Conservation (phyloP, 1,139 yeast genomes). For the Hansenula anomala region DNA sequence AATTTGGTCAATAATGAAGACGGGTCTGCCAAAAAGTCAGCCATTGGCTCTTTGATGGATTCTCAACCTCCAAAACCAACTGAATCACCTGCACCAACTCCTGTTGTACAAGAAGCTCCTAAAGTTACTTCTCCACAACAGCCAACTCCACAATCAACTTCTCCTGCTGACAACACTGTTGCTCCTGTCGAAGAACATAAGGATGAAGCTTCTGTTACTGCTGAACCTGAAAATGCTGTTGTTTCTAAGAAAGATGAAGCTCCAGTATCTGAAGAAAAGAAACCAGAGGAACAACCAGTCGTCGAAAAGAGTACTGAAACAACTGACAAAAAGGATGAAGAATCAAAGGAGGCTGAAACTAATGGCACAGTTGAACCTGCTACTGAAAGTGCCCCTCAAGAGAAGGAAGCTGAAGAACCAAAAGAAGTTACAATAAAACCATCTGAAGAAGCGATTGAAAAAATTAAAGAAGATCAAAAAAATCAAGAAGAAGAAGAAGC, state of each 20-base stretch:
- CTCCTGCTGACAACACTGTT: no score
- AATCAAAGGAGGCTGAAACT: constrained; percentile 3
- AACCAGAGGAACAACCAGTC: no score
- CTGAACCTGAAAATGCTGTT: no score
- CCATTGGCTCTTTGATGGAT: neutral
- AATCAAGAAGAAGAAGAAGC: constrained; percentile 25
- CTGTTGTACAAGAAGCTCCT: neutral
- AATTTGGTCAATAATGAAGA: neutral
- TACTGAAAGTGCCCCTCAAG: constrained; percentile 5
- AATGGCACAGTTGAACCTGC: constrained; percentile 5
- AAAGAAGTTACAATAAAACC: constrained; percentile 30
- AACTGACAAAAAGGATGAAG: constrained; percentile 7
- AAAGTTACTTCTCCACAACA: neutral
- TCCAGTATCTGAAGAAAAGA: neutral
- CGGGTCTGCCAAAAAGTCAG: neutral
- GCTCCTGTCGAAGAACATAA: neutral
- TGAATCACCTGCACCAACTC: constrained; percentile 2
- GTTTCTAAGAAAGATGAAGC: no score
- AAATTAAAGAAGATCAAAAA: constrained; percentile 35
- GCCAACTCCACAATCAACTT: constrained; percentile 7
- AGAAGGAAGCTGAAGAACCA: constrained; percentile 7
- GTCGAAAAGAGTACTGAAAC: constrained; percentile 1
- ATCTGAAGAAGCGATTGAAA: constrained; percentile 35
- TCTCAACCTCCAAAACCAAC: neutral
- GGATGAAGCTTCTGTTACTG: neutral